Evolutionary conservation across 257 asterid species (phyloP).

Genomic region (Solanum chilense): DNA sequence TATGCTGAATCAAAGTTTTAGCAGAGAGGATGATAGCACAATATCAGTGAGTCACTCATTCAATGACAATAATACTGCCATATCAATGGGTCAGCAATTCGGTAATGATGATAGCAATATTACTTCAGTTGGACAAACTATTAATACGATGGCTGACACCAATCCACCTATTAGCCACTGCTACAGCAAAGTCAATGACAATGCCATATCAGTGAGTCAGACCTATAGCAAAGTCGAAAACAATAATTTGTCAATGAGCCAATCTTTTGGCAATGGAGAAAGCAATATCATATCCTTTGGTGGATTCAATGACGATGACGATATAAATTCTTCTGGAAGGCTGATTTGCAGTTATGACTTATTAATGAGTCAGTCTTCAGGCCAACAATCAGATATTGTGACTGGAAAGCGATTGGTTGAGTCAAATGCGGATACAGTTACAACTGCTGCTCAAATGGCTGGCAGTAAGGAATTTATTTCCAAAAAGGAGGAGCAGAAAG

Average conservation of each 20-base stretch:
- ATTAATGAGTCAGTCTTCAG: slow-evolving; percentile 9
- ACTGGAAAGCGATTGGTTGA: background rate
- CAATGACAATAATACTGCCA: background rate
- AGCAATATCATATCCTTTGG: slow-evolving; percentile 18
- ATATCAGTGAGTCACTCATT: background rate
- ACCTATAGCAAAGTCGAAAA: background rate
- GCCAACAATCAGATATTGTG: slow-evolving; percentile 2
- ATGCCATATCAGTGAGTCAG: background rate
- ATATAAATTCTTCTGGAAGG: slow-evolving; percentile 9
- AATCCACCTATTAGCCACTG: background rate
- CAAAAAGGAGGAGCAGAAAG: slow-evolving; percentile 10
- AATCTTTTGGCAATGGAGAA: slow-evolving; percentile 9
- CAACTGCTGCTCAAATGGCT: background rate
- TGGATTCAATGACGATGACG: slow-evolving; percentile 8
- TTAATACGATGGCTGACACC: background rate
- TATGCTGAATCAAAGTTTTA: background rate
- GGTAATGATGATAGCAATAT: slow-evolving; percentile 1
- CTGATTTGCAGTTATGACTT: slow-evolving; percentile 16
- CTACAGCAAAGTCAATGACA: background rate
- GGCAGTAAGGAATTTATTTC: background rate
- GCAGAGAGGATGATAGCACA: background rate
- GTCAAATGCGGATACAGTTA: slow-evolving; percentile 2
- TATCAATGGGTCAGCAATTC: slow-evolving; percentile 1
- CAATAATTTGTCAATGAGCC: slow-evolving; percentile 1
- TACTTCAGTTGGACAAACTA: background rate